A percentile compares a stretch with the other conserved stretches of the same genome.
Conservation (phyloP, 78 protist genomes). For the Trichosphaerium sp. region DNA sequence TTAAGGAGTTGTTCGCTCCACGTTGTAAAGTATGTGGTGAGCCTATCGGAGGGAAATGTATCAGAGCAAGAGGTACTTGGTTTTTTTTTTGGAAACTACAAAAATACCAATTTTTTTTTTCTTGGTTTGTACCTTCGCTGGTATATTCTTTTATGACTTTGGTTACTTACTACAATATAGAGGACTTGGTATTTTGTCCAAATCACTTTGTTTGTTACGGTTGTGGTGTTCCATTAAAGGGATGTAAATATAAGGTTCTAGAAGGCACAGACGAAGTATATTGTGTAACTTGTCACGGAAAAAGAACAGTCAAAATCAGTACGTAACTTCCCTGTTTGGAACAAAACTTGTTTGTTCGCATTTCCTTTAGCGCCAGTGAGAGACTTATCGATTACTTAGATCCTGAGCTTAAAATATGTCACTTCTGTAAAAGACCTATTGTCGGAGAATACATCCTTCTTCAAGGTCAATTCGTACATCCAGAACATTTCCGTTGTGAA, state of each 20-base stretch:
- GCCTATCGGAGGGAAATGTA: slow-evolving; percentile 45
- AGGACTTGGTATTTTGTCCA: not conserved
- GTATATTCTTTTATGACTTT: not conserved
- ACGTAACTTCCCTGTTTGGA: too few relatives aligned
- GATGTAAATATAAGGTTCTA: slow-evolving; percentile 10
- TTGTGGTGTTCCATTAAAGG: not conserved
- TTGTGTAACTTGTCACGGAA: slow-evolving; percentile 30
- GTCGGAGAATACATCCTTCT: slow-evolving; percentile 44
- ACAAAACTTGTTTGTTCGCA: too few relatives aligned
- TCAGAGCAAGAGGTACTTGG: slow-evolving; percentile 25
- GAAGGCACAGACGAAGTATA: slow-evolving; percentile 61
- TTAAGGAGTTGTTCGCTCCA: slow-evolving; percentile 25
- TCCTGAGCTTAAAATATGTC: slow-evolving; percentile 29
- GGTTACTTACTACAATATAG: not conserved
- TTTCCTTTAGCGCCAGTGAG: not conserved
- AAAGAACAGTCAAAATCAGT: not conserved
- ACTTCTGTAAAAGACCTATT: slow-evolving; percentile 50
- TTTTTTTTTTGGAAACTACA: not conserved
- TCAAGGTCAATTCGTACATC: slow-evolving; percentile 53
- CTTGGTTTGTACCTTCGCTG: not conserved
- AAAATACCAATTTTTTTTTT: not conserved
- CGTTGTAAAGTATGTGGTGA: slow-evolving; percentile 30
- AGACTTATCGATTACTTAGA: slow-evolving; percentile 20
- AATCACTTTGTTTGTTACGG: not conserved
- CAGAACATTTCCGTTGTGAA: slow-evolving; percentile 61